Evolutionary conservation across 2,329 filamentous ascomycete species (phyloP).

Genomic region (Cordyceps fumosorosea): DNA sequence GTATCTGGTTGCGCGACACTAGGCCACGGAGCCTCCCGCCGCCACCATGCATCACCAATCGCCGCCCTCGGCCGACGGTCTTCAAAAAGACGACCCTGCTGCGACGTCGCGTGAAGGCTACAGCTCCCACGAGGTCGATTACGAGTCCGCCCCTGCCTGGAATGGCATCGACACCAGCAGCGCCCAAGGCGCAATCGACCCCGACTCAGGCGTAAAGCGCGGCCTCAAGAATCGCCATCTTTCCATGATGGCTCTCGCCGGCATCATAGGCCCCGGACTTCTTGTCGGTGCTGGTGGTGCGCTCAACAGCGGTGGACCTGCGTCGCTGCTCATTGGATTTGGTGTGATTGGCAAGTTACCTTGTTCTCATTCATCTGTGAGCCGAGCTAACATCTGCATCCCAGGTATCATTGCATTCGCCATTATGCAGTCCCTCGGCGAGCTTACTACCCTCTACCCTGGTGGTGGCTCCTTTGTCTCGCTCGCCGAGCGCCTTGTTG

Average conservation of each 20-base stretch:
- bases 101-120: not conserved
- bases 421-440: conserved; percentile 68
- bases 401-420: conserved; percentile 53
- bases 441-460: conserved; percentile 67
- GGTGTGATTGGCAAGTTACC: conserved; percentile 49
- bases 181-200: conserved; percentile 31
- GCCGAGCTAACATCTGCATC: conserved; percentile 15
- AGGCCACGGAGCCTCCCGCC: not conserved
- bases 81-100: not conserved
- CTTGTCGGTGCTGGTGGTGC: conserved; percentile 67
- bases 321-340: conserved; percentile 67
- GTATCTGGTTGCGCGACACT: conserved; percentile 5
- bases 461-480: conserved; percentile 66
- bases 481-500: conserved; percentile 63
- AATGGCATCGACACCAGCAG: conserved; percentile 4
- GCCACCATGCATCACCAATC: not conserved
- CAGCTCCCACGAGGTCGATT: conserved; percentile 8
- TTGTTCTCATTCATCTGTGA: not conserved
- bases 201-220: conserved; percentile 59
- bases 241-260: conserved; percentile 59
- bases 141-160: conserved; percentile 7
- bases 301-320: conserved; percentile 61
- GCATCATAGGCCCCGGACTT: conserved; percentile 62
- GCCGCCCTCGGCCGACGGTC: not conserved
- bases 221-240: conserved; percentile 63